Conservation (phyloP, 1,284 basidiomycete genomes). For the Microbotryum lychnidis-dioicae region DNA sequence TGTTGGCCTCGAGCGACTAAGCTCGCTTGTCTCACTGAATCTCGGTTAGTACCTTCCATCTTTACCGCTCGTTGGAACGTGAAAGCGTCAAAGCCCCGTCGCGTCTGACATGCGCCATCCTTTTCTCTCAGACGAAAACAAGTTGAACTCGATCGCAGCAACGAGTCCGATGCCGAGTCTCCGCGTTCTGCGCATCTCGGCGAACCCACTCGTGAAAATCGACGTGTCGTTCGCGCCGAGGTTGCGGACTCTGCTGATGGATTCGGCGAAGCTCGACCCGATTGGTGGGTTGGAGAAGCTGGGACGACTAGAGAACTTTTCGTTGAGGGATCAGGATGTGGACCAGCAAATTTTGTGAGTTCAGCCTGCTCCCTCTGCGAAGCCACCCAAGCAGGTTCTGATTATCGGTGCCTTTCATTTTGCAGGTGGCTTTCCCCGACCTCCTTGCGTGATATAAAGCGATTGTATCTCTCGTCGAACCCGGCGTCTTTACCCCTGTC, state of each 20-base stretch:
- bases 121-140: constrained; percentile 59
- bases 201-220: constrained; percentile 65
- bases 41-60: constrained; percentile 52
- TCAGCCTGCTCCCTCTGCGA: not conserved
- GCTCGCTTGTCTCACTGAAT: constrained; percentile 62
- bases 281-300: constrained; percentile 49
- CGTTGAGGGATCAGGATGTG: constrained; percentile 77
- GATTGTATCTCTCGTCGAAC: constrained; percentile 86
- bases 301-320: constrained; percentile 75
- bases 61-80: not conserved
- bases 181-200: constrained; percentile 75
- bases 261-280: constrained; percentile 64
- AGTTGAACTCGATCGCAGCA: constrained; percentile 42
- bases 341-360: constrained; percentile 55
- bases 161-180: constrained; percentile 52
- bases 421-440: constrained; percentile 48
- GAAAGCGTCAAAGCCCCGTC: not conserved
- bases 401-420: not conserved
- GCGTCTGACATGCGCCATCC: not conserved
- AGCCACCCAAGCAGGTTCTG: not conserved
- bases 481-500: constrained; percentile 35
- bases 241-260: constrained; percentile 77
- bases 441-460: constrained; percentile 79
- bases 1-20: constrained; percentile 54
- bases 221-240: constrained; percentile 61